These are phyloP conservation scores for Exophiala sp. DNA, from an alignment of 2,329 filamentous ascomycete species.

Conservation along the genomic window DNA sequence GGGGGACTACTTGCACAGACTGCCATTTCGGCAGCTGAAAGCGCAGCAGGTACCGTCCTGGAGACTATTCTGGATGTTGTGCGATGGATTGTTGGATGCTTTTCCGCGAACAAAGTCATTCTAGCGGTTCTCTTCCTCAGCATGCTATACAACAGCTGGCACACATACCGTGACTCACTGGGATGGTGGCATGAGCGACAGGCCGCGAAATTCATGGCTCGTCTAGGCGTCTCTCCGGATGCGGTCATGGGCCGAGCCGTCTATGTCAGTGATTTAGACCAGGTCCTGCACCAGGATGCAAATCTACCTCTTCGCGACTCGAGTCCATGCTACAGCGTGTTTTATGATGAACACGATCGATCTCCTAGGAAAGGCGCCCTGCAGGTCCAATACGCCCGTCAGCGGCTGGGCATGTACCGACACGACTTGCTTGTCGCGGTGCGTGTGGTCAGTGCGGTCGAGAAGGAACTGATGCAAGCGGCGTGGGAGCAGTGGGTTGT, in stretches of 20 bases:
- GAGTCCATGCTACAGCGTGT: conserved; percentile 41
- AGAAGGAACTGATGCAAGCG: conserved; percentile 74
- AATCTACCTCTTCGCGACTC: conserved; percentile 13
- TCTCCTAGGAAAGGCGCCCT: conserved; percentile 22
- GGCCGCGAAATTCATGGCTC: conserved; percentile 72
- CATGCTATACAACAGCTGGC: conserved; percentile 64
- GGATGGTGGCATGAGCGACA: conserved; percentile 82
- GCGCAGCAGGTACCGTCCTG: conserved; percentile 67
- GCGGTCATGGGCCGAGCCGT: conserved; percentile 76
- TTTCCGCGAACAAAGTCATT: conserved; percentile 68
- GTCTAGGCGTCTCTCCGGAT: conserved; percentile 73
- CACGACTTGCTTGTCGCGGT: conserved; percentile 89
- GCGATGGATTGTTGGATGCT: conserved; percentile 59
- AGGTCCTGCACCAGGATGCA: conserved; percentile 38
- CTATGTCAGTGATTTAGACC: conserved; percentile 73
- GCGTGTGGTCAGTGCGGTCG: conserved; percentile 81
- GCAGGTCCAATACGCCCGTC: conserved; percentile 68
- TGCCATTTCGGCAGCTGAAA: conserved; percentile 66
- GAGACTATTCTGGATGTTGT: conserved; percentile 67
- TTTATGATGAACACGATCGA: conserved; percentile 38
- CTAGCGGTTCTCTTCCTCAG: conserved; percentile 64
- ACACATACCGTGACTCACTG: conserved; percentile 66
- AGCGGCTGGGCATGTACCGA: conserved; percentile 74
- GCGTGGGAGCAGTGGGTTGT: conserved; percentile 93
- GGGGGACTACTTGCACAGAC: conserved; percentile 67